Conservation (phyloP, 495 filamentous ascomycete species). For the Penicillium macrosclerotiorum region DNA sequence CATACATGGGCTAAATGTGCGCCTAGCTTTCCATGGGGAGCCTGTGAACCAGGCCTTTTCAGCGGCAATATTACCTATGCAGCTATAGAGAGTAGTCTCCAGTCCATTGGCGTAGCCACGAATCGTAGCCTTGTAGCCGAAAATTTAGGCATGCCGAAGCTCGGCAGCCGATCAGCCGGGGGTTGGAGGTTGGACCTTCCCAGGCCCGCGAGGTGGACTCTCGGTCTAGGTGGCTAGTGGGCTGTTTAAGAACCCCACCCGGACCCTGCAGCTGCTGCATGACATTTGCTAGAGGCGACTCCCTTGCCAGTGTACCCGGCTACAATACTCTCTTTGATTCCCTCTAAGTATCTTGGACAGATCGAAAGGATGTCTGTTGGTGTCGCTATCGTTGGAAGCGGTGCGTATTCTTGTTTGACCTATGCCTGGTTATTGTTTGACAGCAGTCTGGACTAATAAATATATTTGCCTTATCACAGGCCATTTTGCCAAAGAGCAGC, state of each 20-base stretch:
- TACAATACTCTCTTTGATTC: neutral
- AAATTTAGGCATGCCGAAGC: conserved; percentile 5
- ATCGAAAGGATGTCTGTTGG: conserved; percentile 40
- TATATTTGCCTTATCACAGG: conserved; percentile 43
- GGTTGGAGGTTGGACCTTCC: conserved; percentile 28
- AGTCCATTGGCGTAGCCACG: too few relatives aligned
- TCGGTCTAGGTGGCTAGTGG: neutral
- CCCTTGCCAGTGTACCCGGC: neutral
- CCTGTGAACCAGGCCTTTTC: neutral
- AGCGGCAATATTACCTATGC: too few relatives aligned
- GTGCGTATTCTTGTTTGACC: conserved; percentile 45
- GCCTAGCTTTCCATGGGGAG: too few relatives aligned
- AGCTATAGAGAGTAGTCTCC: too few relatives aligned
- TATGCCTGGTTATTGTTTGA: conserved; percentile 20
- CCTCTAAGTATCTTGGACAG: too few relatives aligned
- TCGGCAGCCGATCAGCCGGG: conserved; percentile 5
- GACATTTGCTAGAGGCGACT: conserved; percentile 6
- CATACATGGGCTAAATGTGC: too few relatives aligned
- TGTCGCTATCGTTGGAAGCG: conserved; percentile 67
- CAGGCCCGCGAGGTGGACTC: conserved; percentile 9
- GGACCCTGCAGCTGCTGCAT: conserved; percentile 10
- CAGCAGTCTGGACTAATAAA: conserved; percentile 6
- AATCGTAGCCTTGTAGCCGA: too few relatives aligned
- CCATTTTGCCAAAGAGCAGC: conserved; percentile 46
- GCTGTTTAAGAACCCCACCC: conserved; percentile 17